Base-by-base conservation (phyloP, 805 yeast species). In the Candida michaelii region DNA sequence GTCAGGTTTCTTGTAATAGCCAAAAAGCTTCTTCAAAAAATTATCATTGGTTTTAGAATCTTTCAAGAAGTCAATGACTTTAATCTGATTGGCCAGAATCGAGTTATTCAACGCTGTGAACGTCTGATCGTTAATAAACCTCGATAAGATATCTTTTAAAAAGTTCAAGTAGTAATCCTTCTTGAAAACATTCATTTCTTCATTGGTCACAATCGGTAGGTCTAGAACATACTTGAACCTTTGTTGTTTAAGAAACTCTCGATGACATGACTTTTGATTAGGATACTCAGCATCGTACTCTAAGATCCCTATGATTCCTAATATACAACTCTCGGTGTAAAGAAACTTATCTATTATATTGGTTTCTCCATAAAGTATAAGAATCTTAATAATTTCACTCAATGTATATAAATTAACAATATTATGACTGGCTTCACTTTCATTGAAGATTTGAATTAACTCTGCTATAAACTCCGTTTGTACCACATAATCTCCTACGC, bases 261-360 rank as follows among this genome's bases (percentile, higher is more conserved):
- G 69, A 64, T 87, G 88, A 52, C 87, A 84, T 3, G 96, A 88
- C 60, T 88, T 89, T 49, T 74, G 73, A 11, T 73, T 72, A 1
- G 97, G 96, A 54, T 77, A 88, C 43, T 87, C 95, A 0, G 93
- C 85, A 59, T 93, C 97, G 60, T 89, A 69, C 60, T 93, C 99
- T 36, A 91, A 63, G 10, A 89, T 84, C 1, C 96, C 96, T 10
- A 83, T 76, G 3, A 88, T 65, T 1, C 85, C 85, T 53, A 59
- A 35, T 8, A 67, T 55, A 30, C 60, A 65, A 8, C 55, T 56
- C 38, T 66, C 71, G 7, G 57, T 45, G 3, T 58, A 51, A 4
- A 69, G 46, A 10, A 70, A 55, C 33, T 60, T 63, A 35, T 66
- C 73, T 11, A 70, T 47, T 10, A 70, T 48, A 5, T 51, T 16